Evolutionary conservation across 495 filamentous ascomycete species (phyloP), one percentile per base, ranked within the genome.

Genomic region (Daldinia grandis): DNA sequence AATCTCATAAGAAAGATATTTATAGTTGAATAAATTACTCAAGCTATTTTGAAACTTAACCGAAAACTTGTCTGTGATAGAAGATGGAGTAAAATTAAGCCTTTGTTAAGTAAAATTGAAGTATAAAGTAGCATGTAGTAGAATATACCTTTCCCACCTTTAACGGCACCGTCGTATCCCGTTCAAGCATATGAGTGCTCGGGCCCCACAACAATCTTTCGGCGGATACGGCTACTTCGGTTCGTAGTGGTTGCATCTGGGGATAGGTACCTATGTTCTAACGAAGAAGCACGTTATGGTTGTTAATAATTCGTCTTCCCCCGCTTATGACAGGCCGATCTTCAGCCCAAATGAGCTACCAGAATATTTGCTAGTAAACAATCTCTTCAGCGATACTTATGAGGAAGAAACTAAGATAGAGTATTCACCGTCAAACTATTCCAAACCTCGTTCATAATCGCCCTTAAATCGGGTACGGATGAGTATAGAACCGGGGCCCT

Each of bases 201-300:
- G 37, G 42, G 31, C 63, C 21, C 68, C 68, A 67, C 63, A 66
- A 49, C 25, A 68, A 68, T 47, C 64, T 68, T 64, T 54, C 24
- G 59, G 63, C 59, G 59, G 37, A 38, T 35, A n/a, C 44, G 53
- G 44, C 24, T 19, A 31, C 58, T 63, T 67, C 44, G 66, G 69
- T 67, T 63, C 31, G 61, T 64, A 60, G 33, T 64, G 59, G 70
- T 73, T 68, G 70, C 61, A 64, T 68, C 37, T 61, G 47, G 64
- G 55, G 64, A 68, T 68, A 27, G 60, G 33, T 38, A n/a, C n/a
- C n/a, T n/a, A 58, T 10, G 47, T 37, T 37, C 50, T 28, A 68
- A 28, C 15, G 40, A 42, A 27, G 58, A 53, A 50, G 51, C 30
- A 44, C 24, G 40, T 27, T 40, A 10, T 59, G 27, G 56, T 64